Evolutionary conservation across 768 basidiomycete genomes (phyloP), one percentile per base, ranked within the genome.

Genomic region (Gyrodon lividus): DNA sequence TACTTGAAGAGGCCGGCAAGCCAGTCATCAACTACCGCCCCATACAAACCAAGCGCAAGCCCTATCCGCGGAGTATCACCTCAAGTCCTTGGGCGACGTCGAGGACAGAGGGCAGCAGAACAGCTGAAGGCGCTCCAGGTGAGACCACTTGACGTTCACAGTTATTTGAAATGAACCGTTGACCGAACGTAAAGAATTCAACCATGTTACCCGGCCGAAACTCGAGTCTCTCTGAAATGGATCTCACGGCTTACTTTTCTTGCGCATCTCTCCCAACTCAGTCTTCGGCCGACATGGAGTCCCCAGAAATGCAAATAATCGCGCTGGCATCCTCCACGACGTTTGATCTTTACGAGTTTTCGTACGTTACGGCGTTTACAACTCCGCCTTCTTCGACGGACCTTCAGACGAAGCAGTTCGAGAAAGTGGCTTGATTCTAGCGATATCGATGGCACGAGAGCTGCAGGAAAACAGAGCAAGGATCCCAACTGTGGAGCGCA

Each of bases 311-410:
- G 49, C 45, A 51, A 12, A 50, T 54, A 13, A 50, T 38, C 30
- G 55, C 55, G 12, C 35, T 54, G 23, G 43, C 53, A 24, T 59
- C 54, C 43, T 38, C 30, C 7, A 48, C 50, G 12, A 52, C 55
- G 33, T 63, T 58, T 16, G 66, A 70, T 43, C 37, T 68, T 52
- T 54, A 63, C 53, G 66, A 66, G 56, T 61, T 63, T 61, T 70
- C 68, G 24, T 63, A 68, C 42, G 26, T 66, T 30, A 68, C 66
- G 10, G 66, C 63, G 12, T 63, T 64, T 33, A 66, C 66, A 22
- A 70, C 68, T 49, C 66, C 59, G 48, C 57, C 66, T 46, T 62
- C 65, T 55, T 64, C 62, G 6, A 50, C 44, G 5, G 48, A 35
- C 33, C 34, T 51, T 45, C 48, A 42, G 43, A 50, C 22, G 20